Evolutionary conservation across 1,284 basidiomycete species (phyloP), one percentile per base, ranked within the genome.

Genomic region (Inonotus hispidus): DNA sequence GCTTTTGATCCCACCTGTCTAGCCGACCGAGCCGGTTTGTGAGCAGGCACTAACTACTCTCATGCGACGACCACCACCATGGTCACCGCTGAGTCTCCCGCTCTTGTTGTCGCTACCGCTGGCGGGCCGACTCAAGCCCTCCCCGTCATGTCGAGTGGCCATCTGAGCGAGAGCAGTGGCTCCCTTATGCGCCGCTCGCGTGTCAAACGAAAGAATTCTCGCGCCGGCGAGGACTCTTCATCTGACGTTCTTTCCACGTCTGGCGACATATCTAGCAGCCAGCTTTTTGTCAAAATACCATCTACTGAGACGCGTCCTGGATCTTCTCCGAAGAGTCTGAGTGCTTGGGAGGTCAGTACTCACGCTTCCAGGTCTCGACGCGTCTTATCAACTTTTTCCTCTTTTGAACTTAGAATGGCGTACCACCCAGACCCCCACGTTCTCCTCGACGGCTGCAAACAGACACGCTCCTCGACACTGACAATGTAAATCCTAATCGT

Each of bases 231-330:
- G 39, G 39, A 52, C 2, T 59, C 62, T 35, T 63, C 62, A 11
- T 63, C 62, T 35, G 58, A 56, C 35, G 19, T 55, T 57, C 41
- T 56, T 47, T 60, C 62, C 16, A 55, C 53, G 1, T 56, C 58
- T 45, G 58, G 53, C 47, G 62, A 63, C 19, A 56, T 60, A 43
- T 63, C 62, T 29, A 63, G 62, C 53, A 53, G 58, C 35, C 58
- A 62, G 37, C 41, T 63, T 6, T 63, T 63, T 55, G 62, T 63
- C 19, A 60, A 63, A 54, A 63, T 63, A 14, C 62, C 62, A 1
- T 46, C 62, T 29, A 10, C 39, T 11, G 55, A 59, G 23, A 25
- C 39, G n/a, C 53, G 25, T 11, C 16, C 62, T 6, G 54, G 58
- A 19, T 52, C 53, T 25, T 63, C 58, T 19, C 62, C 58, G 14